Conservation (phyloP, 345 rosid species). For the Brassica carinata region DNA sequence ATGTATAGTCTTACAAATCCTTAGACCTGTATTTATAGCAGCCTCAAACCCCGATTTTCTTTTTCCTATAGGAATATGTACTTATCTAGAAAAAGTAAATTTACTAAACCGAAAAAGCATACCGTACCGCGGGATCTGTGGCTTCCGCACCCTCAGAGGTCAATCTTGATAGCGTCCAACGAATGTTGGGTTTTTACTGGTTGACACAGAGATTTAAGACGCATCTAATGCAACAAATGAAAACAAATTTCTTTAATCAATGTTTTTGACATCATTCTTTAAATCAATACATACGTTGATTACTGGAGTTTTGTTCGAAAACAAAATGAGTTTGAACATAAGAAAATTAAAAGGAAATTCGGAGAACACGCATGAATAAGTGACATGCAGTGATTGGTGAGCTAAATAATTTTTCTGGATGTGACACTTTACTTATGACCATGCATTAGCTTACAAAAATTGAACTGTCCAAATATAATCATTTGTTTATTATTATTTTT, state of each 20-base stretch:
- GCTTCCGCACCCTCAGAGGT: too few species aligned
- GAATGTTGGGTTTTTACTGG: too few species aligned
- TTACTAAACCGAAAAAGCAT: too few species aligned
- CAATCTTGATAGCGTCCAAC: too few species aligned
- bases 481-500: slow-evolving; percentile 1
- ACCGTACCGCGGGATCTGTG: too few species aligned
- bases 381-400: slow-evolving; percentile 34
- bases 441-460: slow-evolving; percentile 11
- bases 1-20: too few species aligned
- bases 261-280: background rate
- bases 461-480: slow-evolving; percentile 3
- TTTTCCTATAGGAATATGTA: too few species aligned
- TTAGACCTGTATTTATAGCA: too few species aligned
- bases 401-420: slow-evolving; percentile 34
- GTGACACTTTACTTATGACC: slow-evolving; percentile 36
- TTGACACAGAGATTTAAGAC: too few species aligned
- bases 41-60: too few species aligned
- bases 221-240: background rate
- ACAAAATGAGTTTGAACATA: slow-evolving; percentile 19
- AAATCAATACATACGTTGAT: background rate
- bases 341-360: background rate
- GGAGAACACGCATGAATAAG: slow-evolving; percentile 34
- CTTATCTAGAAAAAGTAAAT: too few species aligned
- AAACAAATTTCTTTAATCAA: background rate
- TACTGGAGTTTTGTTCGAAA: slow-evolving; percentile 10